Evolutionary conservation across 345 rosid genomes (phyloP).

Genomic region (Arabis alpina): DNA sequence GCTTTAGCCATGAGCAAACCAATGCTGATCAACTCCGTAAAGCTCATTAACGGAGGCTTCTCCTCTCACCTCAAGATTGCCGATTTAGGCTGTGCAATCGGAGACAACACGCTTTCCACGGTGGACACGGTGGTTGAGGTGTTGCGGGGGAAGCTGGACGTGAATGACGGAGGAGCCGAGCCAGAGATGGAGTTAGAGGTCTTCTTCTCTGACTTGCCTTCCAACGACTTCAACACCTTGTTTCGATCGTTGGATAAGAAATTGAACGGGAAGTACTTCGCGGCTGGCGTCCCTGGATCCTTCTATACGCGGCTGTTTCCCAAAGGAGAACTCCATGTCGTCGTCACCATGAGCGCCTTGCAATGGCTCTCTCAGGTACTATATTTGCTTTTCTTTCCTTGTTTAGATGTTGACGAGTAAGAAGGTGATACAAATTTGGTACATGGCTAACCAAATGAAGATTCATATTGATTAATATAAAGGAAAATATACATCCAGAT

Average conservation of each 20-base stretch:
- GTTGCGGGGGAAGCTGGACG: slow-evolving; percentile 39
- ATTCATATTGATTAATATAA: not conserved
- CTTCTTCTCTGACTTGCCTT: slow-evolving; percentile 56
- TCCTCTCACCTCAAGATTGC: slow-evolving; percentile 44
- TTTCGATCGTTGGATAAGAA: slow-evolving; percentile 37
- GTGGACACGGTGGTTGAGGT: slow-evolving; percentile 46
- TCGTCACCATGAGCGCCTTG: slow-evolving; percentile 58
- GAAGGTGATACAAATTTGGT: too few relatives aligned
- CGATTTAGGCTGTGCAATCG: slow-evolving; percentile 60
- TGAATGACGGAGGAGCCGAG: not conserved
- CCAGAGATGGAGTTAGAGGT: slow-evolving; percentile 52
- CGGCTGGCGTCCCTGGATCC: slow-evolving; percentile 59
- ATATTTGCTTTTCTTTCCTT: too few relatives aligned
- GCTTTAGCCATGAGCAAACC: slow-evolving; percentile 53
- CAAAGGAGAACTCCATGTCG: slow-evolving; percentile 53
- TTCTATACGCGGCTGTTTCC: slow-evolving; percentile 60
- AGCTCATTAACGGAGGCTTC: slow-evolving; percentile 32
- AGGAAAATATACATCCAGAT: not conserved
- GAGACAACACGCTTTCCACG: slow-evolving; percentile 50
- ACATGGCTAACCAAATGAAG: not conserved
- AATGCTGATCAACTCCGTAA: slow-evolving; percentile 50
- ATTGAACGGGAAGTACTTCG: slow-evolving; percentile 41
- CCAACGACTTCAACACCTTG: slow-evolving; percentile 58
- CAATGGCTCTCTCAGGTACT: slow-evolving; percentile 63
- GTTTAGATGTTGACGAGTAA: too few relatives aligned